Evolutionary conservation across 768 basidiomycete genomes (phyloP), one percentile per base, ranked within the genome.

Genomic region (Mycena olivaceomarginata): DNA sequence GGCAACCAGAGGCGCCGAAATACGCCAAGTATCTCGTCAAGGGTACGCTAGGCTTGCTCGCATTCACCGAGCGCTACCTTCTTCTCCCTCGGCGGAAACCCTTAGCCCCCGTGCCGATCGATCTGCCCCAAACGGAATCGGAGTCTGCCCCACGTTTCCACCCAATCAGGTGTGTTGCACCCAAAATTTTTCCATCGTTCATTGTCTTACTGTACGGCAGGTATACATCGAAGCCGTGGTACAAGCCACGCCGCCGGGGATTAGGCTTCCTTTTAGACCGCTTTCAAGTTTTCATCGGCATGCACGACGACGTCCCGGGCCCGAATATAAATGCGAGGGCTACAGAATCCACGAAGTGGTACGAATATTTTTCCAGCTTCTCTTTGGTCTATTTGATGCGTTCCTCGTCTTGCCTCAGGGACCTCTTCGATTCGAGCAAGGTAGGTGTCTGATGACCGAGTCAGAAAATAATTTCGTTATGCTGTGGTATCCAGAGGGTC

Each of bases 341-440:
- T 89, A 89, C 80, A 82, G 87, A 9, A 69, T 89, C 15, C 87
- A 89, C 78, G 88, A 90, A 80, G 72, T 89, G 81, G 89, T 88
- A 64, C 63, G 85, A 59, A 11, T 51, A 65, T 53, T n/a, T 37
- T 45, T 31, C 31, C 31, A 31, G 0, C 71, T 13, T 39, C 9
- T n/a, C n/a, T 48, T 62, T 53, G 37, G 39, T 71, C 63, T 37
- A 46, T 13, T 45, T 31, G n/a, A 72, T 57, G 31, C 15, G 5
- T 46, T 39, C 31, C 31, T 31, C 31, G n/a, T 45, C 20, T 20
- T 48, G 4, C 15, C 40, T 57, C 18, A 88, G 88, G 89, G 88
- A 5, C 89, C 88, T 37, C 20, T 82, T 20, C 79, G 78, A 48
- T 85, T 82, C 70, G 88, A 89, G 72, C 82, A 86, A 60, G 72